phyloP scores from a whole-genome alignment of 2,329 filamentous ascomycete species.

The Paradendryphiella salina region DNA sequence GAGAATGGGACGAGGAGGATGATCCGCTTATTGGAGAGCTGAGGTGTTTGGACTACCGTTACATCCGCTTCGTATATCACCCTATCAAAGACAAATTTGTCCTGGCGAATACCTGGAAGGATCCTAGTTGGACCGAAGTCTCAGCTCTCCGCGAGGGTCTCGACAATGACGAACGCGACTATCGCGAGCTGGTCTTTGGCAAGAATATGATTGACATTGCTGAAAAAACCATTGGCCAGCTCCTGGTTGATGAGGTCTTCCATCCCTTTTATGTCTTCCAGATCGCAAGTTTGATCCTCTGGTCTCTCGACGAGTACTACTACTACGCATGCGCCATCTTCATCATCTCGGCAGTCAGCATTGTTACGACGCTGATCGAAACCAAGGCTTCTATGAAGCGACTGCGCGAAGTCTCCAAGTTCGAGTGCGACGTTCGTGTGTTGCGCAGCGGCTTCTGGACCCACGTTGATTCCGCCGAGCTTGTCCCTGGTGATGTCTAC shows the following conservation, averaged over 20 bases:
- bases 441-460: constrained; percentile 95
- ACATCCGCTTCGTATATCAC: constrained; percentile 90
- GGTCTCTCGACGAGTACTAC: constrained; percentile 96
- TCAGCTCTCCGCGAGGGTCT: constrained; percentile 75
- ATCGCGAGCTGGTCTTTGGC: constrained; percentile 84
- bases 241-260: constrained; percentile 91
- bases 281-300: constrained; percentile 87
- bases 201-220: constrained; percentile 90
- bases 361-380: constrained; percentile 84
- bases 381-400: constrained; percentile 91
- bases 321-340: constrained; percentile 98
- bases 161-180: constrained; percentile 83
- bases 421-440: constrained; percentile 93
- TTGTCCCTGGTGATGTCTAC: constrained; percentile 95
- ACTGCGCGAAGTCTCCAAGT: constrained; percentile 86
- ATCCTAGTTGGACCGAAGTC: constrained; percentile 82
- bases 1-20: constrained; percentile 70
- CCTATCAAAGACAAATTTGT: constrained; percentile 87
- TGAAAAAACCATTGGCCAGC: constrained; percentile 79
- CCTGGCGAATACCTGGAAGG: constrained; percentile 88
- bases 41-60: constrained; percentile 84
- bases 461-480: constrained; percentile 79
- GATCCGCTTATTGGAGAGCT: constrained; percentile 78
- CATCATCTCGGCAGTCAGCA: constrained; percentile 89
- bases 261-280: constrained; percentile 99